phyloP scores from a whole-genome alignment of 495 filamentous ascomycete species.

The Podospora pseudocomata region DNA sequence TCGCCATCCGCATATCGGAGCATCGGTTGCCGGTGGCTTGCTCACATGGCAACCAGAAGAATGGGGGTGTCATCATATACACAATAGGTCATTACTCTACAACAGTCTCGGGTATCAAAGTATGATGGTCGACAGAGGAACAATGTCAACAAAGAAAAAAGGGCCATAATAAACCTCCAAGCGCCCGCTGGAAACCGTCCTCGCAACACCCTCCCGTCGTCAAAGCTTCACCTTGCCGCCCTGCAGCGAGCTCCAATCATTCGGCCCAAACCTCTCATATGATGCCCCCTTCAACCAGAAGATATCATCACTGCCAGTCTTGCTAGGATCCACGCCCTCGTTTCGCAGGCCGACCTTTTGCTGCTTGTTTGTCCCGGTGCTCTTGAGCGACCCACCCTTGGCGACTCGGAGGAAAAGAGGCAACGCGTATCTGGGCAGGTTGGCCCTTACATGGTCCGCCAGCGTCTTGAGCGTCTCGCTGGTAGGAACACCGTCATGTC shows the following conservation, averaged over 20 bases:
- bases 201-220: constrained; percentile 2
- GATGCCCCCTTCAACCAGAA: constrained; percentile 60
- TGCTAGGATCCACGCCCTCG: constrained; percentile 67
- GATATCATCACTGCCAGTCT: constrained; percentile 57
- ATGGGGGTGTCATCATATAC: not conserved
- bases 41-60: not conserved
- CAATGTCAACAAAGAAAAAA: not conserved
- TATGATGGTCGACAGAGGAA: not conserved
- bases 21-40: not conserved
- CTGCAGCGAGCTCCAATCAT: constrained; percentile 66
- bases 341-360: constrained; percentile 68
- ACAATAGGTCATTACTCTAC: not conserved
- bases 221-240: constrained; percentile 69
- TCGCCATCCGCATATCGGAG: constrained; percentile 2
- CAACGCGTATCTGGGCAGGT: constrained; percentile 69
- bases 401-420: constrained; percentile 74
- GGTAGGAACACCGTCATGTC: constrained; percentile 30
- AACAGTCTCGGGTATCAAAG: not conserved
- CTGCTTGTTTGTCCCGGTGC: constrained; percentile 86
- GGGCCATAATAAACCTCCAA: constrained; percentile 3
- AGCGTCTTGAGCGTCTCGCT: constrained; percentile 51
- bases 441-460: constrained; percentile 53
- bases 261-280: constrained; percentile 63
- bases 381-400: constrained; percentile 47
- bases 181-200: not conserved